Conservation (phyloP, 169 alveolate genomes). For the Fabrea salina region DNA sequence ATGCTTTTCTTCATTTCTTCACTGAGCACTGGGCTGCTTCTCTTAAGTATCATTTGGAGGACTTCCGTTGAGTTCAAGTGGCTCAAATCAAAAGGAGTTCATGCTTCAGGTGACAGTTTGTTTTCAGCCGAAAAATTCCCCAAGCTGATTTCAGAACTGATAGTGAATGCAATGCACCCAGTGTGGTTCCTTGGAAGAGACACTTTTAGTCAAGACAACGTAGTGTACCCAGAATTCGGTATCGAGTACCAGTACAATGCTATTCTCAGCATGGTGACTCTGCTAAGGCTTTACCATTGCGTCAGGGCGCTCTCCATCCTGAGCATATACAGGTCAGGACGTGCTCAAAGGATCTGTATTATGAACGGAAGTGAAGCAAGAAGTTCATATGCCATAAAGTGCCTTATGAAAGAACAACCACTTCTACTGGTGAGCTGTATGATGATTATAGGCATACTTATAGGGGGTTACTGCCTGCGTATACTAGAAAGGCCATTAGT, state of each 20-base stretch:
- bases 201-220: neutral
- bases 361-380: conserved; percentile 65
- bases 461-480: conserved; percentile 58
- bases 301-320: neutral
- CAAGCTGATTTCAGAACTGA: neutral
- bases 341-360: conserved; percentile 62
- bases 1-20: neutral
- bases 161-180: conserved; percentile 18
- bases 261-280: neutral
- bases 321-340: neutral
- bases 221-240: neutral
- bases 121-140: neutral
- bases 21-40: neutral
- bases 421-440: conserved; percentile 32
- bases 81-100: neutral
- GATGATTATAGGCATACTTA: conserved; percentile 47
- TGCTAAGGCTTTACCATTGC: conserved; percentile 23
- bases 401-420: conserved; percentile 63
- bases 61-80: neutral
- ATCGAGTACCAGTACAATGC: neutral
- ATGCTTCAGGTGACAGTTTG: neutral
- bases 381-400: conserved; percentile 58
- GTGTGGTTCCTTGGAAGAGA: neutral
- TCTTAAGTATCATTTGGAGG: conserved; percentile 10
- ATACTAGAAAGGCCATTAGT: conserved; percentile 59